phyloP scores from a whole-genome alignment of 345 rosid species.

The Turnera subulata region DNA sequence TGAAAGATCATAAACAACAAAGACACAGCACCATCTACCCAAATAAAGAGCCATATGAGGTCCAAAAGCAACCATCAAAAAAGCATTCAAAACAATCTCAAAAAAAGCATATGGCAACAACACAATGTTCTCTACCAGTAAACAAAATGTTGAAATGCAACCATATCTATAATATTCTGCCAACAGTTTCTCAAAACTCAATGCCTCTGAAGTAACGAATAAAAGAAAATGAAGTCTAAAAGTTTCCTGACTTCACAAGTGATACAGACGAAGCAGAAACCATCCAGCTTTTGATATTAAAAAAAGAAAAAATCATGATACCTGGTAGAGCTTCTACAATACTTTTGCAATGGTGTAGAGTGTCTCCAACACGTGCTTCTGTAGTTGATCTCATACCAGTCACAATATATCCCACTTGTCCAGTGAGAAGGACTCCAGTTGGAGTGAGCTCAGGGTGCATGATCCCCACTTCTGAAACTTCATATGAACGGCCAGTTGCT shows the following conservation, averaged over 20 bases:
- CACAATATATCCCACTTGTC: constrained; percentile 96
- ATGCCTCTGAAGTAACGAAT: no score
- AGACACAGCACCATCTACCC: no score
- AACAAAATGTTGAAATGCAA: no score
- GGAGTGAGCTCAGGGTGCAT: constrained; percentile 97
- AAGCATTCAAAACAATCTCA: no score
- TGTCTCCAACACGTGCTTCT: constrained; percentile 96
- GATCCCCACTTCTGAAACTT: constrained; percentile 79
- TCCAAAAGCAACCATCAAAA: no score
- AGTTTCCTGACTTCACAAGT: neutral
- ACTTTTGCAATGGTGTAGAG: constrained; percentile 53
- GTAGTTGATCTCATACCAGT: constrained; percentile 96
- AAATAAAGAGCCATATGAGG: no score
- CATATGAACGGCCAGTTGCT: constrained; percentile 78
- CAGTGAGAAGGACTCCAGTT: constrained; percentile 83
- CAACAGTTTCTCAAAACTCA: no score
- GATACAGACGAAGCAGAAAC: neutral
- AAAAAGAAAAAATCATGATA: constrained; percentile 22
- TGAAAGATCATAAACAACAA: no score
- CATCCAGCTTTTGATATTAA: neutral
- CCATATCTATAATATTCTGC: no score
- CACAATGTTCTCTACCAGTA: no score
- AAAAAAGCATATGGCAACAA: no score
- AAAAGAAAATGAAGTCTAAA: no score
- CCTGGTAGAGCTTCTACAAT: constrained; percentile 86